A percentile compares a stretch with the other conserved stretches of the same genome.
Evolutionary conservation across 179 eudicot genomes (phyloP).

Genomic region (Kewa caespitosa): DNA sequence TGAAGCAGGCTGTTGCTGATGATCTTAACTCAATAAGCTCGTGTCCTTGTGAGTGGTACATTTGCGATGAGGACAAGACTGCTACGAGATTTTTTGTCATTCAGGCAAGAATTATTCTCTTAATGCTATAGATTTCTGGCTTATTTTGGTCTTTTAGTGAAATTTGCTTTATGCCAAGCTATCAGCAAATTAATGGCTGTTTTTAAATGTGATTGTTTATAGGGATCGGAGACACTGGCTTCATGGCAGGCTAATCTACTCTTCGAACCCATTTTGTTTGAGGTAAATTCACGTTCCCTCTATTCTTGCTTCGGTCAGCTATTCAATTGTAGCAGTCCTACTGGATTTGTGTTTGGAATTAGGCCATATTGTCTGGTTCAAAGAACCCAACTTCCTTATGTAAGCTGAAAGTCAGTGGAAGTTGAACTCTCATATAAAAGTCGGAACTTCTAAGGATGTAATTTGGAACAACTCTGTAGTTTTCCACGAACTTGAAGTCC

Average conservation of each 20-base stretch:
- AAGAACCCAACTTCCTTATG: no score
- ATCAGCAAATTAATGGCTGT: conserved; percentile 8
- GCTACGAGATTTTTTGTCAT: conserved; percentile 80
- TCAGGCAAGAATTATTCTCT: conserved; percentile 52
- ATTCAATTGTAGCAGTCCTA: not conserved
- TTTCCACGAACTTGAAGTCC: not conserved
- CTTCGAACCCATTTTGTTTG: conserved; percentile 83
- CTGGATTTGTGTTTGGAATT: no score
- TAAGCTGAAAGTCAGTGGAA: no score
- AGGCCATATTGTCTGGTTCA: no score
- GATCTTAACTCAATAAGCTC: conserved; percentile 70
- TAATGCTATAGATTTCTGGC: not conserved
- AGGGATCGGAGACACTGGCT: conserved; percentile 93
- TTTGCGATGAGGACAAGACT: conserved; percentile 80
- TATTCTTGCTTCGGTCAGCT: not conserved
- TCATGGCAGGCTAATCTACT: conserved; percentile 98
- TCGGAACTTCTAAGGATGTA: no score
- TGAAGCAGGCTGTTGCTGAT: conserved; percentile 96
- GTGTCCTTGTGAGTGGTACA: conserved; percentile 94
- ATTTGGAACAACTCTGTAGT: not conserved
- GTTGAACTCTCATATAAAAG: no score
- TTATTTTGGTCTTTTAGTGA: not conserved
- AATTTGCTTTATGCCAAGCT: not conserved
- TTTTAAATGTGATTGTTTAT: not conserved
- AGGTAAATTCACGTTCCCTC: conserved; percentile 45